Conservation (phyloP, 2,329 filamentous ascomycete genomes). For the Beauveria sp. region DNA sequence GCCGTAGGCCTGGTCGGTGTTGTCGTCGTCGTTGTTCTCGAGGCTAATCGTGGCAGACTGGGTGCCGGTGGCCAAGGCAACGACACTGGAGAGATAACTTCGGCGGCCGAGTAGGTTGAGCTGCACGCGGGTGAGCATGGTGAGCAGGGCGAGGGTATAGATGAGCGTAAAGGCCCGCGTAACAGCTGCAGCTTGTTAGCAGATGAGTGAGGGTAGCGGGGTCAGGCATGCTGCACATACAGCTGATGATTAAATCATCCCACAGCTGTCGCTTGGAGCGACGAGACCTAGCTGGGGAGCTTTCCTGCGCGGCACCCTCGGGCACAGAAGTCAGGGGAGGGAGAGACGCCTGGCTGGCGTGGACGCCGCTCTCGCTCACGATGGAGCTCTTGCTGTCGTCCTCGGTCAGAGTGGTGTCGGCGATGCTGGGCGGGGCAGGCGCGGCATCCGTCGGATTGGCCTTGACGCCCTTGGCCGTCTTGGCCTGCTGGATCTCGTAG, state of each 20-base stretch:
- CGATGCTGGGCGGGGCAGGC: constrained; percentile 51
- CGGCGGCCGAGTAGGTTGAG: constrained; percentile 92
- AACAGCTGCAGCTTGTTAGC: constrained; percentile 53
- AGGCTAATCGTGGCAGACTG: constrained; percentile 73
- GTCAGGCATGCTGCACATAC: constrained; percentile 43
- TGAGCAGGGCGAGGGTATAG: constrained; percentile 83
- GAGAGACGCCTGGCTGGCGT: constrained; percentile 67
- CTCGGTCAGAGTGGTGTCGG: constrained; percentile 67
- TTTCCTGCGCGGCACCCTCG: constrained; percentile 30
- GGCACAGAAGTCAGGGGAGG: constrained; percentile 32
- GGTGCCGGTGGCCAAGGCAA: constrained; percentile 74
- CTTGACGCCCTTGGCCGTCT: constrained; percentile 57
- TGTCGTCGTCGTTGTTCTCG: constrained; percentile 89
- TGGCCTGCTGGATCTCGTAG: constrained; percentile 89
- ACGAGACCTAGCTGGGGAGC: constrained; percentile 39
- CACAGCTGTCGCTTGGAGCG: constrained; percentile 90
- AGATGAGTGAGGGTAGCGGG: neutral
- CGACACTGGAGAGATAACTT: constrained; percentile 92
- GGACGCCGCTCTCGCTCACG: constrained; percentile 74
- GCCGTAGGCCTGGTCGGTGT: constrained; percentile 71
- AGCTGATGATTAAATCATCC: constrained; percentile 95
- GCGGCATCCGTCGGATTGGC: constrained; percentile 48
- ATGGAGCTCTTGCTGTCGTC: constrained; percentile 78
- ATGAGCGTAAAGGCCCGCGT: constrained; percentile 85
- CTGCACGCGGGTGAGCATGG: constrained; percentile 88